Evolutionary conservation across 805 yeast genomes (phyloP).

Genomic region (Kodamaea restingae): DNA sequence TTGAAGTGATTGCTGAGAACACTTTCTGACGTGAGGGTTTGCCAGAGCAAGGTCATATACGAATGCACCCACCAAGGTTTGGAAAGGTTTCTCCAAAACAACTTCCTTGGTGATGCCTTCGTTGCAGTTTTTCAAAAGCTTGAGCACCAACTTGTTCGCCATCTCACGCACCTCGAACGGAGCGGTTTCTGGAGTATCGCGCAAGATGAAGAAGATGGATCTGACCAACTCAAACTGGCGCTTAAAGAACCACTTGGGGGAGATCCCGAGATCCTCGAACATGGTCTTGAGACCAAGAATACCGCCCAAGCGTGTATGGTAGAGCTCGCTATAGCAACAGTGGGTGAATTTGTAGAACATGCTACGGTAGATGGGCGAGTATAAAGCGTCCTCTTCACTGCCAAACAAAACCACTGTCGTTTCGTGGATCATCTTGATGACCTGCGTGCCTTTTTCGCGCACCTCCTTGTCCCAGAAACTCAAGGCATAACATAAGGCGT

Average conservation of each 20-base stretch:
- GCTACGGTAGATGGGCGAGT: constrained; percentile 70
- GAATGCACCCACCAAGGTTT: constrained; percentile 78
- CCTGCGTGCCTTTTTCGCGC: constrained; percentile 63
- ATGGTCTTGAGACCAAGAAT: constrained; percentile 75
- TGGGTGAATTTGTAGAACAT: constrained; percentile 83
- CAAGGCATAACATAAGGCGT: constrained; percentile 74
- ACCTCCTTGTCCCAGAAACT: constrained; percentile 73
- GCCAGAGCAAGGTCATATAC: constrained; percentile 93
- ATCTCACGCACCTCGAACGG: constrained; percentile 72
- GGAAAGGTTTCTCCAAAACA: constrained; percentile 67
- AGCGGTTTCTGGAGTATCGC: constrained; percentile 86
- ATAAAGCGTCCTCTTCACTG: constrained; percentile 55
- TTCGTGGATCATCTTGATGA: constrained; percentile 57
- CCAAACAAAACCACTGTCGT: constrained; percentile 69
- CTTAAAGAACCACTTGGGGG: constrained; percentile 67
- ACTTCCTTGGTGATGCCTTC: constrained; percentile 54
- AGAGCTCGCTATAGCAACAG: constrained; percentile 85
- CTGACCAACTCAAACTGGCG: constrained; percentile 82
- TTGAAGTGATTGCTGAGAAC: constrained; percentile 68
- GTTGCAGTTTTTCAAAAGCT: constrained; percentile 64
- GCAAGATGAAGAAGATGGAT: constrained; percentile 81
- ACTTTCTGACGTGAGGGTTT: constrained; percentile 73
- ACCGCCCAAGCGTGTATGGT: constrained; percentile 85
- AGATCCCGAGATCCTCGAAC: constrained; percentile 62
- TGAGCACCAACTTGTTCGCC: constrained; percentile 65